Evolutionary conservation across 495 filamentous ascomycete genomes (phyloP), one percentile per base, ranked within the genome.

Genomic region (Trichoderma orchidacearum): DNA sequence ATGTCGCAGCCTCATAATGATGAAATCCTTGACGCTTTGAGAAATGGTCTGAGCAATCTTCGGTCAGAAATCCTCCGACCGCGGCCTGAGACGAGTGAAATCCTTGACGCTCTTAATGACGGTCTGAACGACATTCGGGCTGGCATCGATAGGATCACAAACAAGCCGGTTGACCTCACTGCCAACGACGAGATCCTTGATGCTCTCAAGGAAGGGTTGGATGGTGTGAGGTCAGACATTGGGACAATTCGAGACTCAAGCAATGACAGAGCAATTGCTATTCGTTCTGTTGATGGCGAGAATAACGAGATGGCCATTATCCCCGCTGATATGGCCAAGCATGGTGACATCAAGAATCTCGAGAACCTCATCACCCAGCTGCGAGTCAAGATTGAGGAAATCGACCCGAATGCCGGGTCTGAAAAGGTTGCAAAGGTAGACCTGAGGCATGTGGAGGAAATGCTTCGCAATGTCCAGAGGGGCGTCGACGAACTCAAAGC

Each of bases 181-280:
- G 83, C 85, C 25, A 88, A 83, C 56, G 84, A 90, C 54, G 89
- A 95, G 63, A 90, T 95, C 48, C 76, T 95, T 5, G 88, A 95
- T 54, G 85, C 88, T 1, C 76, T 96, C 52, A 93, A 85, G 61
- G 82, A 82, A 38, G 90, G 90, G 0, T 70, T 96, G 12, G 81
- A 82, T 34, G 76, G 74, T 27, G 74, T 96, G 31, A 82, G 82
- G 58, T 72, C 80, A 28, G 90, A 96, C 30, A 84, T 95, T 57
- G 87, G 91, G 36, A 73, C 73, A n/a, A 72, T 96, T 36, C 83
- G 86, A 3, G 74, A 81, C 11, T 55, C 68, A 58, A 62, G 66
- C 66, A 59, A 69, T 48, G 72, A 80, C 45, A 78, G 80, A 58
- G 76, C 85, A 17, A 71, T 85, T 59, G 75, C 84, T 32, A 75